Conservation (phyloP, 768 basidiomycete species). For the Symmetrospora coprosmae region DNA sequence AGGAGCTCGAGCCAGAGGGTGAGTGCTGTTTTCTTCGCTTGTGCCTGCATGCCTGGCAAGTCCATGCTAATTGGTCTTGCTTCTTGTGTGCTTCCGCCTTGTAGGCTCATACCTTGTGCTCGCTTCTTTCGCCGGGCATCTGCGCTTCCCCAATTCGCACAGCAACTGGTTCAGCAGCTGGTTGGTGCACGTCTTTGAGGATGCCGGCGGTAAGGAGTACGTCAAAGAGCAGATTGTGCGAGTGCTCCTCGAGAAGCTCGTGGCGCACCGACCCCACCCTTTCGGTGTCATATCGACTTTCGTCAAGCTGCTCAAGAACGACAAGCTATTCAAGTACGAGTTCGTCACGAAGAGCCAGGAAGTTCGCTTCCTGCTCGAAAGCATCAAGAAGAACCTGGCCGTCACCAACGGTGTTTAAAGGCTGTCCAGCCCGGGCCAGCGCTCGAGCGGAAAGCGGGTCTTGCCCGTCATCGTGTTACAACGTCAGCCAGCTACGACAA, state of each 20-base stretch:
- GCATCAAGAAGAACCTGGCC: conserved; percentile 4
- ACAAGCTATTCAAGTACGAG: conserved; percentile 11
- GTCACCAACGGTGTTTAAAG: background rate
- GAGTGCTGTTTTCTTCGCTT: conserved; percentile 31
- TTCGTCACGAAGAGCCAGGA: conserved; percentile 14
- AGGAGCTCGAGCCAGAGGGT: conserved; percentile 84
- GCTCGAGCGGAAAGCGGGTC: too few species aligned
- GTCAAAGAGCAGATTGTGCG: conserved; percentile 46
- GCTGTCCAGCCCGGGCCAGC: too few species aligned
- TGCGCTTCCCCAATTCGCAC: conserved; percentile 96
- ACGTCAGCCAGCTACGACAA: too few species aligned
- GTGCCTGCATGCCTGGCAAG: background rate
- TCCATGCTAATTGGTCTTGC: too few species aligned
- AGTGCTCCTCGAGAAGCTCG: conserved; percentile 80
- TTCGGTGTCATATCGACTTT: conserved; percentile 54
- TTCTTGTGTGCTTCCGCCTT: background rate
- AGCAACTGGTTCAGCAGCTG: conserved; percentile 95
- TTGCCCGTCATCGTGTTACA: too few species aligned
- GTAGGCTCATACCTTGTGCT: conserved; percentile 88
- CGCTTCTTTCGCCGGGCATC: conserved; percentile 79
- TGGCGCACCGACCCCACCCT: conserved; percentile 87
- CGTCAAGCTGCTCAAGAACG: conserved; percentile 19
- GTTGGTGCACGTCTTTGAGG: conserved; percentile 76
- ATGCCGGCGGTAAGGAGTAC: conserved; percentile 61
- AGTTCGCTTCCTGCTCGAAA: conserved; percentile 1